Conservation (phyloP, 805 yeast species). For the Candida sithepensis region DNA sequence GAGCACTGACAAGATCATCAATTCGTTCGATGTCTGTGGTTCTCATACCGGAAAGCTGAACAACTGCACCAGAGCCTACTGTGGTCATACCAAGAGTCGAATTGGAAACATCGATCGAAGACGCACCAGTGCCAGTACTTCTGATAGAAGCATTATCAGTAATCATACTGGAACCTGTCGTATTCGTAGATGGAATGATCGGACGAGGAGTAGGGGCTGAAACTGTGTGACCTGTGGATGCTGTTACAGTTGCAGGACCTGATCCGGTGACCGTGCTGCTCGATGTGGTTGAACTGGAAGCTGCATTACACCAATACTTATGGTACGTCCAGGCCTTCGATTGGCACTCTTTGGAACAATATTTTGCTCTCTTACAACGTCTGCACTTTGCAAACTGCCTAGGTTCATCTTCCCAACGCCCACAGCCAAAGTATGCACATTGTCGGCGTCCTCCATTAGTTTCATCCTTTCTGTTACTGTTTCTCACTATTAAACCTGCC, state of each 20-base stretch:
- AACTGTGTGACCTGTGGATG: not conserved
- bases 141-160: constrained; percentile 1
- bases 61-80: not conserved
- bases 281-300: constrained; percentile 10
- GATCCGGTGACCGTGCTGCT: not conserved
- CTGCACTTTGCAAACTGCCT: constrained; percentile 94
- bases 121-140: not conserved
- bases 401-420: constrained; percentile 88
- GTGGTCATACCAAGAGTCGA: not conserved
- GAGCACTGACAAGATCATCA: not conserved
- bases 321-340: constrained; percentile 89
- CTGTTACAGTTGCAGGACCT: not conserved
- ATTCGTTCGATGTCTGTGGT: not conserved
- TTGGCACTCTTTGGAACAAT: constrained; percentile 91
- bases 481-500: constrained; percentile 98
- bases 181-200: constrained; percentile 1
- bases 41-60: not conserved
- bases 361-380: constrained; percentile 90
- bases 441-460: constrained; percentile 85
- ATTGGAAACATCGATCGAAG: not conserved
- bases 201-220: not conserved
- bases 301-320: constrained; percentile 82
- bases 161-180: not conserved
- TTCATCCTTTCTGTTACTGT: constrained; percentile 91
- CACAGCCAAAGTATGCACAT: constrained; percentile 91